Evolutionary conservation across 2,329 filamentous ascomycete genomes (phyloP).

Genomic region (Pseudocercospora fijiensis): DNA sequence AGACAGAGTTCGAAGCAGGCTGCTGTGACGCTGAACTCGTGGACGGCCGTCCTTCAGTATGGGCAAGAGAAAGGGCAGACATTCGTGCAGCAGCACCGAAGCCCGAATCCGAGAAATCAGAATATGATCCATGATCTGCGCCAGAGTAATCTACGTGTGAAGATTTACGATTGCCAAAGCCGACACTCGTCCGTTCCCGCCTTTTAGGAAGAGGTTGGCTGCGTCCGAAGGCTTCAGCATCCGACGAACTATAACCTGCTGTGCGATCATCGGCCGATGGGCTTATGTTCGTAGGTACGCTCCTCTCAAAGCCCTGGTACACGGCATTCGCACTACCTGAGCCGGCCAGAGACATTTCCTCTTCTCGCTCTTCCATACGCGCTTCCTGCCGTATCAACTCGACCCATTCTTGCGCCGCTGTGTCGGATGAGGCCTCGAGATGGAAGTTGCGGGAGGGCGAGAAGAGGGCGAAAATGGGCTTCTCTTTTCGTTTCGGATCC

Average conservation of each 20-base stretch:
- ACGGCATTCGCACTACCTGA: slow-evolving; percentile 56
- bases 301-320: slow-evolving; percentile 44
- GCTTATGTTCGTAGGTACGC: slow-evolving; percentile 31
- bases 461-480: slow-evolving; percentile 89
- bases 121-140: slow-evolving; percentile 72
- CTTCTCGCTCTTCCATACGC: slow-evolving; percentile 82
- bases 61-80: slow-evolving; percentile 37
- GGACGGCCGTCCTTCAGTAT: slow-evolving; percentile 35
- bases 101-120: slow-evolving; percentile 68
- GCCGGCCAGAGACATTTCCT: slow-evolving; percentile 74
- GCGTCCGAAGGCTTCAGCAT: slow-evolving; percentile 39
- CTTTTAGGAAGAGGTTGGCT: slow-evolving; percentile 28
- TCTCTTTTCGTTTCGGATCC: slow-evolving; percentile 81
- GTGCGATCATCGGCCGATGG: slow-evolving; percentile 24
- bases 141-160: slow-evolving; percentile 64
- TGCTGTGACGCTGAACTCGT: slow-evolving; percentile 33
- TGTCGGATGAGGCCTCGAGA: slow-evolving; percentile 70
- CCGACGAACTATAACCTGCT: slow-evolving; percentile 48
- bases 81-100: slow-evolving; percentile 33
- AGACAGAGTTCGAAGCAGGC: slow-evolving; percentile 33
- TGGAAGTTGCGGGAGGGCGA: slow-evolving; percentile 89
- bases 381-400: slow-evolving; percentile 74
- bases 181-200: slow-evolving; percentile 34
- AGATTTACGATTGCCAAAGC: slow-evolving; percentile 49
- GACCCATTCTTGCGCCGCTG: slow-evolving; percentile 85